phyloP scores from a whole-genome alignment of 257 asterid species.

The Nicotiana obtusifolia region DNA sequence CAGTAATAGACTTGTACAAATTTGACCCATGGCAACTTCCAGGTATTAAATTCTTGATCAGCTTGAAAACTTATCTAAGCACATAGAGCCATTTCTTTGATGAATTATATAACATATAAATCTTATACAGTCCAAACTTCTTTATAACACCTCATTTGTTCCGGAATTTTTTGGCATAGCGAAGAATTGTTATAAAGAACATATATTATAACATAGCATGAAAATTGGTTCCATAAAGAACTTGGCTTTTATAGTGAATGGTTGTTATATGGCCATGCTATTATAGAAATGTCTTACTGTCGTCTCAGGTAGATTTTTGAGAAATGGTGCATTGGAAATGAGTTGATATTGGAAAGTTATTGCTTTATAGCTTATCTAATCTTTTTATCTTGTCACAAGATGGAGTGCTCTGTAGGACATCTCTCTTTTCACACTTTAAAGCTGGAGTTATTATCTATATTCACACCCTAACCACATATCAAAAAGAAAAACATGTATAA shows the following conservation, averaged over 20 bases:
- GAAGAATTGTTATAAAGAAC: no score
- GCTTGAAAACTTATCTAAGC: not conserved
- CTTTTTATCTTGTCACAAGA: conserved; percentile 12
- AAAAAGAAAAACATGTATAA: not conserved
- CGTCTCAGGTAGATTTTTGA: not conserved
- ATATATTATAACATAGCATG: no score
- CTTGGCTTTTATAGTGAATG: no score
- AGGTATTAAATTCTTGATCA: conserved; percentile 25
- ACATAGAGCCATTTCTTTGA: not conserved
- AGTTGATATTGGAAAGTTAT: conserved; percentile 4
- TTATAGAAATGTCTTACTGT: no score
- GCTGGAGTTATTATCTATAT: not conserved
- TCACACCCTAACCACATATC: not conserved
- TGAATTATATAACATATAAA: not conserved
- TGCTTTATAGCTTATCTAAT: conserved; percentile 20
- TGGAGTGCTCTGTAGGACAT: conserved; percentile 21
- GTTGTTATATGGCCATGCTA: no score
- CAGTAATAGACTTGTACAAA: conserved; percentile 41
- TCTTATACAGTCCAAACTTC: no score
- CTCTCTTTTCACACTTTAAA: conserved; percentile 8
- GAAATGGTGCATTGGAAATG: not conserved
- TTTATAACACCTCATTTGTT: no score
- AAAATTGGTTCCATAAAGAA: no score
- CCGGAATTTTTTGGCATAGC: no score
- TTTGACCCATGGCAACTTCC: conserved; percentile 56